Evolutionary conservation across 208 protist species (phyloP).

Genomic region (Leishmania gerbilli): DNA sequence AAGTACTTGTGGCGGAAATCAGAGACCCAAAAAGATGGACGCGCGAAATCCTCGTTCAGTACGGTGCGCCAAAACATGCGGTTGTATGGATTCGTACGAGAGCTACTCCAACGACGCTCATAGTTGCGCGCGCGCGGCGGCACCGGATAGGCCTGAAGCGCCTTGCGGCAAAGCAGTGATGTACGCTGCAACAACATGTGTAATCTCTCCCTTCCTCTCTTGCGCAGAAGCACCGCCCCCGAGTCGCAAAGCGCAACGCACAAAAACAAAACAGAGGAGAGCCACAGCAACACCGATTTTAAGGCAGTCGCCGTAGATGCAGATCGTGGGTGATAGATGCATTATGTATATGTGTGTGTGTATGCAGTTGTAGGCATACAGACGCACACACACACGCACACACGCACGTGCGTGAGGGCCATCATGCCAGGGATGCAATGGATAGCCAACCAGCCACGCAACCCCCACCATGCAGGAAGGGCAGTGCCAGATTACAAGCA

Average conservation of each 20-base stretch:
- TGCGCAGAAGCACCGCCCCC: background rate
- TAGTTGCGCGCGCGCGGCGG: constrained; percentile 73
- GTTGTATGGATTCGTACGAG: constrained; percentile 83
- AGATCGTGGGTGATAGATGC: background rate
- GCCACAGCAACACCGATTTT: background rate
- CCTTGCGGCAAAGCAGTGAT: constrained; percentile 48
- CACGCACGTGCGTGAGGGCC: background rate
- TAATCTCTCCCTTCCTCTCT: background rate
- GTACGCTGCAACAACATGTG: constrained; percentile 56
- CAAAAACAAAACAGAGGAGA: background rate
- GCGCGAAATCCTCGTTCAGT: constrained; percentile 78
- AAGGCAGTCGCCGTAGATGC: background rate
- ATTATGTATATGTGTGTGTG: too few relatives aligned
- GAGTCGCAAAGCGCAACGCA: background rate
- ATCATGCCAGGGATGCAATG: background rate
- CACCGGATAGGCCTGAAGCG: constrained; percentile 80
- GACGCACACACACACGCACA: background rate
- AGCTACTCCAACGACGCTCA: constrained; percentile 73
- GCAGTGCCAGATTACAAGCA: background rate
- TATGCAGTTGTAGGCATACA: background rate
- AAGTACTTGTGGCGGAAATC: constrained; percentile 91
- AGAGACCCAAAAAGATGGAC: constrained; percentile 92
- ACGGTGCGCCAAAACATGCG: constrained; percentile 85
- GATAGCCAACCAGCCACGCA: background rate
- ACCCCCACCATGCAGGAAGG: background rate